Evolutionary conservation across 768 basidiomycete species (phyloP), one percentile per base, ranked within the genome.

Genomic region (Panus rudis): DNA sequence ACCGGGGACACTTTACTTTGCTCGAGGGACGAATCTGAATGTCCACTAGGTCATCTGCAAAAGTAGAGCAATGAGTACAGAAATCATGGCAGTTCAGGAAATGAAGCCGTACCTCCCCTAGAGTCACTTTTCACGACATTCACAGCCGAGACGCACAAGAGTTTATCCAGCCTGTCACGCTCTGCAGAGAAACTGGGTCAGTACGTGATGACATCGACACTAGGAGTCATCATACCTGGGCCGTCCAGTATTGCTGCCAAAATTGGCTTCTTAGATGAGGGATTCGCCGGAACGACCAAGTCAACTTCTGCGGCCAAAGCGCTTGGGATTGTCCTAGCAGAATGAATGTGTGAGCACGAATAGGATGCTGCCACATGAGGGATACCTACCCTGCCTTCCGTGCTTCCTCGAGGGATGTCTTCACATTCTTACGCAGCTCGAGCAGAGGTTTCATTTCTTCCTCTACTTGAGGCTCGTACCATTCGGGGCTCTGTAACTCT

Each of bases 1-100:
- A 98, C 13, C 93, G 76, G 19, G 92, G 88, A 59, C 94, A 98
- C 60, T 94, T 93, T 17, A 67, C 55, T 40, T 63, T 47, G 4
- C 61, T 64, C 10, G 89, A 76, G 13, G 87, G 83, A 14, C 70
- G 68, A n/a, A 87, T 66, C 12, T 73, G 71, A 41, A 90, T 63
- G 0, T 61, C 64, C 3, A 81, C 45, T 11, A 47, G 41, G 17
- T 54, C 52, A 3, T 52, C 50, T n/a, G 45, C 43, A 37, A 42
- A 60, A 55, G 42, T 23, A 22, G 4, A 10, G 30, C 13, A 56
- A 60, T 27, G 61, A 57, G 19, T 65, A 64, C 40, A 46, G 56
- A 57, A 37, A 42, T 30, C n/a, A n/a, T n/a, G n/a, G n/a, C n/a
- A n/a, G n/a, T n/a, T n/a, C n/a, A n/a, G n/a, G n/a, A n/a, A n/a